Conservation (phyloP, 2,329 filamentous ascomycete genomes). For the Bipolaris sorokiniana region DNA sequence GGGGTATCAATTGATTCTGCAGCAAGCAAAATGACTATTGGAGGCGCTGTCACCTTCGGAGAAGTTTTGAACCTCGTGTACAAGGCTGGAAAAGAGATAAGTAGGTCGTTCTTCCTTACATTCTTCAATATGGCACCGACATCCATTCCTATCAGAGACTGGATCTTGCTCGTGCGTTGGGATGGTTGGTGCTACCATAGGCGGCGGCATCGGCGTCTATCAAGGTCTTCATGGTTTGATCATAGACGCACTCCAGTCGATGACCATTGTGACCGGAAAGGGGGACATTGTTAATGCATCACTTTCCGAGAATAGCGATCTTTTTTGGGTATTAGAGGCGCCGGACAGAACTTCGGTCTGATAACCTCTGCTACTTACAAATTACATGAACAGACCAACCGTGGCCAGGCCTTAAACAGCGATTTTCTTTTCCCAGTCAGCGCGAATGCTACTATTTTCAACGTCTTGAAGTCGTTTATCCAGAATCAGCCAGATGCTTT, state of each 20-base stretch:
- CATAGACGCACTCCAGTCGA: slow-evolving; percentile 3
- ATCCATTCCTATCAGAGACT: not conserved
- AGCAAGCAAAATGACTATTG: not conserved
- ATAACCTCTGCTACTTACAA: slow-evolving; percentile 6
- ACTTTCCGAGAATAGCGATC: not conserved
- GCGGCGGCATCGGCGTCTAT: slow-evolving; percentile 14
- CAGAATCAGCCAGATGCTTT: not conserved
- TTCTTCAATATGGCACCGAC: not conserved
- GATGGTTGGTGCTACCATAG: slow-evolving; percentile 11
- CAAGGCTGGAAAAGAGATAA: not conserved
- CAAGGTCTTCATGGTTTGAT: slow-evolving; percentile 6
- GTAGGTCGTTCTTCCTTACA: not conserved
- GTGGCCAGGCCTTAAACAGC: not conserved
- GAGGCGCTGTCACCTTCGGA: not conserved
- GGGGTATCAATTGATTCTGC: not conserved
- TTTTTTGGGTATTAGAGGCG: slow-evolving; percentile 6
- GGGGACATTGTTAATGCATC: slow-evolving; percentile 5
- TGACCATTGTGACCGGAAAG: slow-evolving; percentile 1
- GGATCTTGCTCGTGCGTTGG: slow-evolving; percentile 6
- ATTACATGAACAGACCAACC: not conserved
- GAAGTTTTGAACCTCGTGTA: not conserved
- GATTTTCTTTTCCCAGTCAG: not conserved
- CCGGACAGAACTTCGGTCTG: slow-evolving; percentile 6
- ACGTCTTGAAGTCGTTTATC: not conserved
- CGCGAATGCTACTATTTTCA: not conserved